Conservation (phyloP, 1,284 basidiomycete genomes). For the Ganoderma boninense region DNA sequence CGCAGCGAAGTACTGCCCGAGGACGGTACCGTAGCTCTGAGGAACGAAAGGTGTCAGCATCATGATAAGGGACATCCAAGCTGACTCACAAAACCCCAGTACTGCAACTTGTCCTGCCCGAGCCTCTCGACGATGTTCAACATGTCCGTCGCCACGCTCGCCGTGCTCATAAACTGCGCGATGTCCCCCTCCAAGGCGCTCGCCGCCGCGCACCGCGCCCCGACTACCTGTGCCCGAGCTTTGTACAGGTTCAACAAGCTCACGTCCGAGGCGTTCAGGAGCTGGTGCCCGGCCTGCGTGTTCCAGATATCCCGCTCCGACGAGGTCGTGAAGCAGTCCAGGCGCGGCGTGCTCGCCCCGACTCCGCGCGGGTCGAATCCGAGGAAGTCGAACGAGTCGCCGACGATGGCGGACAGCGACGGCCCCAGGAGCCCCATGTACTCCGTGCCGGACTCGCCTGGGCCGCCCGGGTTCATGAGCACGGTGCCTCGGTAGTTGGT, state of each 20-base stretch:
- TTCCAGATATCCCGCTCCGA: slow-evolving; percentile 27
- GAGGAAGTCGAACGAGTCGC: slow-evolving; percentile 50
- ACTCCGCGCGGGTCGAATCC: slow-evolving; percentile 45
- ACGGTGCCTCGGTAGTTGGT: slow-evolving; percentile 53
- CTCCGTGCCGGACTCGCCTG: slow-evolving; percentile 40
- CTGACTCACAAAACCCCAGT: slow-evolving; percentile 59
- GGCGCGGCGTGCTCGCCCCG: slow-evolving; percentile 25
- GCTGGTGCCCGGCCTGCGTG: slow-evolving; percentile 4
- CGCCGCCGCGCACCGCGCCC: slow-evolving; percentile 20
- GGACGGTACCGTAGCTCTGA: slow-evolving; percentile 53
- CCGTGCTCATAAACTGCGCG: slow-evolving; percentile 51
- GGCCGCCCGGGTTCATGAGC: slow-evolving; percentile 62
- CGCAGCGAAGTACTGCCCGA: slow-evolving; percentile 53
- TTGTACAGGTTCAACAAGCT: slow-evolving; percentile 16
- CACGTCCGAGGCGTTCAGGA: slow-evolving; percentile 15
- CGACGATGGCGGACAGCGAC: background rate
- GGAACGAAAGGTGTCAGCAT: background rate
- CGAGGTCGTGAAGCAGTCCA: slow-evolving; percentile 27
- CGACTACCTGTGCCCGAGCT: slow-evolving; percentile 25
- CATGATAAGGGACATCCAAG: background rate
- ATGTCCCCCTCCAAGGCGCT: slow-evolving; percentile 38
- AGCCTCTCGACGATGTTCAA: slow-evolving; percentile 53
- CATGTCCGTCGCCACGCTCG: slow-evolving; percentile 59
- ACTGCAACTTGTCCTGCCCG: slow-evolving; percentile 55
- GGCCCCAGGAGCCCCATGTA: background rate